Evolutionary conservation across 495 filamentous ascomycete species (phyloP).

Genomic region (Choiromyces venosus): DNA sequence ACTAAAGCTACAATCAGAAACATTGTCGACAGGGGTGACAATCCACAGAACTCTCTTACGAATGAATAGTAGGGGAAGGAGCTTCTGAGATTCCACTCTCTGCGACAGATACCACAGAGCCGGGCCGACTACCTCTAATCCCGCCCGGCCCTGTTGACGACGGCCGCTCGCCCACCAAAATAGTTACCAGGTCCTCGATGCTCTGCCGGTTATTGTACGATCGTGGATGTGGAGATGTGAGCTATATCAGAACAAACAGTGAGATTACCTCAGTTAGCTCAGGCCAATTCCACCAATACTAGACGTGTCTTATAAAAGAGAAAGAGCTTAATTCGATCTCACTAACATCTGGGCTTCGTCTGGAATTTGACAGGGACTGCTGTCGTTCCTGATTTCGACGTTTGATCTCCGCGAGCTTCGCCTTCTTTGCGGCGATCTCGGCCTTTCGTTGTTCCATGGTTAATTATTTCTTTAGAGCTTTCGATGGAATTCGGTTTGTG

Average conservation of each 20-base stretch:
- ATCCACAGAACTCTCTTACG: slow-evolving; percentile 27
- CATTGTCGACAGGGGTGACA: slow-evolving; percentile 5
- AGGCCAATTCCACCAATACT: slow-evolving; percentile 14
- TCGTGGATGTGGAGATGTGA: slow-evolving; percentile 52
- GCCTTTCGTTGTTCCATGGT: slow-evolving; percentile 79
- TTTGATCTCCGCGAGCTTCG: slow-evolving; percentile 92
- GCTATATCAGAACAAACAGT: slow-evolving; percentile 3
- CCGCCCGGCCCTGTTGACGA: slow-evolving; percentile 65
- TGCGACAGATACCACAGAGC: slow-evolving; percentile 58
- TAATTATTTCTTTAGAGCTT: background rate
- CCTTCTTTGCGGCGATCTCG: slow-evolving; percentile 89
- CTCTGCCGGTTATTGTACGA: slow-evolving; percentile 63
- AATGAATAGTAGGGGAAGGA: slow-evolving; percentile 34
- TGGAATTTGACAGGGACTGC: slow-evolving; percentile 28
- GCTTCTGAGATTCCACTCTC: slow-evolving; percentile 38
- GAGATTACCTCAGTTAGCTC: background rate
- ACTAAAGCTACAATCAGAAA: slow-evolving; percentile 27
- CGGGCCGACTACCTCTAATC: slow-evolving; percentile 69
- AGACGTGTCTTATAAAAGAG: slow-evolving; percentile 25
- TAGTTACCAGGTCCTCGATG: slow-evolving; percentile 74
- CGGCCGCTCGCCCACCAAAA: slow-evolving; percentile 70
- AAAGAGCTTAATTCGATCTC: slow-evolving; percentile 37
- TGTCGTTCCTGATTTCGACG: slow-evolving; percentile 54
- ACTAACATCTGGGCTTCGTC: slow-evolving; percentile 50
- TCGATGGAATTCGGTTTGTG: background rate